Evolutionary conservation across 768 basidiomycete genomes (phyloP), one percentile per base, ranked within the genome.

Genomic region (Pulveroboletus ravenelii): DNA sequence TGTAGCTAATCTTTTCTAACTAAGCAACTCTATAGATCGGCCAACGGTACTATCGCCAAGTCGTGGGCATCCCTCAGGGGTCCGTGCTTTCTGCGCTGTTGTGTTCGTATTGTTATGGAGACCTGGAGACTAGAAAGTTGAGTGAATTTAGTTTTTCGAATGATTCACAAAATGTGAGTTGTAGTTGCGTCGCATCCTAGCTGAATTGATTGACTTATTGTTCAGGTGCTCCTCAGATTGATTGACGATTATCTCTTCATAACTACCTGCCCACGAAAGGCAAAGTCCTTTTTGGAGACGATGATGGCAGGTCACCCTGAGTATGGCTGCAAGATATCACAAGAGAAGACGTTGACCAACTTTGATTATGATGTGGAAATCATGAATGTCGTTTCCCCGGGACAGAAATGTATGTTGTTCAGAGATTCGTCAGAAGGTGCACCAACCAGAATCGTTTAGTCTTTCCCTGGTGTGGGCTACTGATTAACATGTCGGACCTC

Each of bases 181-280:
- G 23, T 20, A 5, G 3, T 3, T 2, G 31, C 12, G 31, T n/a
- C 3, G 8, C 29, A 41, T 45, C 27, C 5, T 17, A 4, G 18
- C 31, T 34, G 20, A 48, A 32, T 23, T 25, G 12, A 41, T 51
- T 43, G 47, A 45, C 17, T 37, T 36, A 10, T 35, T 25, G 25
- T 43, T 37, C 53, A 95, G 93, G 61, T 86, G 17, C 72, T 98
- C 5, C 70, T 96, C 30, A 78, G 96, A 51, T 77, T 93, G 51
- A 82, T 95, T n/a, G 96, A 99, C 60, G 96, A 99, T 63, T 99
- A 97, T 64, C 71, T 98, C 38, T 87, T 89, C 55, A 75, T 99
- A 48, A 90, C 93, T 5, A 85, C 89, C 2, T 78, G 76, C 47
- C 67, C 68, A 3, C 39, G 57, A 7, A 78, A 78, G 56, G 95